Base-by-base conservation (phyloP, 805 yeast genomes). In the Ogataea parapolymorpha region DNA sequence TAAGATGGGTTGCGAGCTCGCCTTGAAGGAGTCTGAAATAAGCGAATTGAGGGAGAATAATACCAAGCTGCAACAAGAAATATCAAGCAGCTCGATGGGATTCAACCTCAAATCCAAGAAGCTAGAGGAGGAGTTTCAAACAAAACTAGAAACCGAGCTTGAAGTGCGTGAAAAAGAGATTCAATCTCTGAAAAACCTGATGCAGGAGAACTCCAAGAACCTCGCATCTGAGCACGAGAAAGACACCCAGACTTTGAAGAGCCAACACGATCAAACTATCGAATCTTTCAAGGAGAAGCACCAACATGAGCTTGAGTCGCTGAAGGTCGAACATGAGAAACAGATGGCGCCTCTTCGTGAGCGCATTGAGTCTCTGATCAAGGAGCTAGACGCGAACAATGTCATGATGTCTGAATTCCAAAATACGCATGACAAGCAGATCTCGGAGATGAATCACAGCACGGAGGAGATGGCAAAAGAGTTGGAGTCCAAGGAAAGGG, bases 351-450 rank as follows among this genome's bases (percentile, higher is more conserved):
- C 27, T 4, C 26, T 39, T 16, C 22, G 33, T 5, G 36, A 41
- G 11, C 42, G 44, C 31, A 16, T 50, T 16, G 12, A 9, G 4
- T 35, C 40, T 13, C 25, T 48, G 31, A 36, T 39, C 6, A 45
- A 39, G 22, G 52, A 50, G 32, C 33, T 48, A 18, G 50, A 46
- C 28, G 36, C 41, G 11, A 37, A 49, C 18, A 45, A 47, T 32
- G 12, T 30, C 20, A 41, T 45, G 46, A 41, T 47, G 47, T 30
- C 38, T 20, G 51, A 50, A 2, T 47, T 44, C 44, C 50, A 50
- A 18, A 6, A 31, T n/a, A 45, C 50, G 11, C 51, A 50, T 27
- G 51, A 45, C 27, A 37, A 48, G 39, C 52, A 48, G 22, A 25
- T 48, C 1, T 41, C 18, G 23, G 43, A 40, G 15, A 16, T 35